A percentile compares a stretch with the other conserved stretches of the same genome.
Evolutionary conservation across 768 basidiomycete genomes (phyloP).

Genomic region (Lactifluus volemus): DNA sequence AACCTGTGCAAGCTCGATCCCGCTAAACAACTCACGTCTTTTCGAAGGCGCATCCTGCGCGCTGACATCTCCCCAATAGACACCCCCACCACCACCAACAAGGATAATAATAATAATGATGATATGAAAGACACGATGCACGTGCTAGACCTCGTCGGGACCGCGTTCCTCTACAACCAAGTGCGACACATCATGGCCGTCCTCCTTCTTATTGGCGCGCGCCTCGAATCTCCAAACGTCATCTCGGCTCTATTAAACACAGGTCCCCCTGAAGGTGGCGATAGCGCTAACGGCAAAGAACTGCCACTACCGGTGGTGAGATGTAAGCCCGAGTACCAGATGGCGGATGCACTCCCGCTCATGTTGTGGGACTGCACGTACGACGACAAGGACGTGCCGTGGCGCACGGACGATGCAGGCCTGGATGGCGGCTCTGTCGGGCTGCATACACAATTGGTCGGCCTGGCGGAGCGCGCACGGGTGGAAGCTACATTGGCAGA

Average conservation of each 20-base stretch:
- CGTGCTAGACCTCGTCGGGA: slow-evolving; percentile 80
- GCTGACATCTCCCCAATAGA: slow-evolving; percentile 51
- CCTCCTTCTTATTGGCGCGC: slow-evolving; percentile 78
- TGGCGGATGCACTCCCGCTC: slow-evolving; percentile 87
- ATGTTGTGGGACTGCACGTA: slow-evolving; percentile 89
- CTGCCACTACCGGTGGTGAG: slow-evolving; percentile 41
- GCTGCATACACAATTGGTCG: slow-evolving; percentile 12
- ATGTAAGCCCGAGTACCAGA: slow-evolving; percentile 82
- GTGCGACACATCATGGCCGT: slow-evolving; percentile 92
- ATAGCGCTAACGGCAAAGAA: no score
- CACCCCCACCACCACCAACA: background rate
- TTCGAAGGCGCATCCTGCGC: slow-evolving; percentile 55
- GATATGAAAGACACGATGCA: slow-evolving; percentile 33
- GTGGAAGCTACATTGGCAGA: slow-evolving; percentile 55
- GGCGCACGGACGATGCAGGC: slow-evolving; percentile 53
- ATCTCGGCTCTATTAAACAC: slow-evolving; percentile 70
- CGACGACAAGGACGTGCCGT: slow-evolving; percentile 51
- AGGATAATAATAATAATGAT: no score
- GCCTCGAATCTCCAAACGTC: slow-evolving; percentile 65
- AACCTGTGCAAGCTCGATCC: slow-evolving; percentile 94
- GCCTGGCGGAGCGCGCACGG: slow-evolving; percentile 43
- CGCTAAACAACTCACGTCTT: slow-evolving; percentile 80
- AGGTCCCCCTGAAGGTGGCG: slow-evolving; percentile 30
- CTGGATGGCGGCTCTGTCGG: slow-evolving; percentile 22
- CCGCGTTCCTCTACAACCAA: slow-evolving; percentile 91